phyloP scores from a whole-genome alignment of 768 basidiomycete species.

The Flagelloscypha sp. region DNA sequence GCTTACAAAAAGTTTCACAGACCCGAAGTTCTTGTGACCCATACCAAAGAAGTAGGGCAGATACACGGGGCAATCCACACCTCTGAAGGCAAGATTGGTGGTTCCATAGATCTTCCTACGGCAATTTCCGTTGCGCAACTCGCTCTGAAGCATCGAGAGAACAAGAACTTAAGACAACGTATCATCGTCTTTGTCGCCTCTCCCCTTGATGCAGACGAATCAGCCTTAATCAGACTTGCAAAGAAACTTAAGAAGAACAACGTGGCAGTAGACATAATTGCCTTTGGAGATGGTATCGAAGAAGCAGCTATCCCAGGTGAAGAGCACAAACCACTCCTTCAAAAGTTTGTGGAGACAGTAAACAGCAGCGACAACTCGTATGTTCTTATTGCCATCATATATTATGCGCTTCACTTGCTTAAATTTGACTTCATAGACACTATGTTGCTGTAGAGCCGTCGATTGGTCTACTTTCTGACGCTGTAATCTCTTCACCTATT shows the following conservation, averaged over 20 bases:
- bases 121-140: constrained; percentile 91
- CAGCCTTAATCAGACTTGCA: constrained; percentile 77
- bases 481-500: constrained; percentile 72
- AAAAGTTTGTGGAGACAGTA: constrained; percentile 75
- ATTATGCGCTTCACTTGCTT: background rate
- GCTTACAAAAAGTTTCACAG: constrained; percentile 30
- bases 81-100: constrained; percentile 65
- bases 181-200: constrained; percentile 93
- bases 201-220: constrained; percentile 75
- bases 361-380: constrained; percentile 83
- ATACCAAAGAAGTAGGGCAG: constrained; percentile 92
- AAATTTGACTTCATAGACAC: constrained; percentile 44
- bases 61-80: constrained; percentile 74
- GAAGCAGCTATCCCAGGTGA: constrained; percentile 44
- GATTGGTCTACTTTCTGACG: constrained; percentile 73
- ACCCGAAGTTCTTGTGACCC: constrained; percentile 92
- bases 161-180: constrained; percentile 95
- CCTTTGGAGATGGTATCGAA: constrained; percentile 86
- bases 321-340: constrained; percentile 58
- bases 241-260: constrained; percentile 99
- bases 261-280: constrained; percentile 86
- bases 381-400: constrained; percentile 20
- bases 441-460: constrained; percentile 74
- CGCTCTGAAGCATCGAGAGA: constrained; percentile 94
- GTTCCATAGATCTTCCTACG: constrained; percentile 79